These are phyloP conservation scores for Coemansia sp. DNA, from an alignment of 192 early-diverging fungal species.

Conservation along the genomic window DNA sequence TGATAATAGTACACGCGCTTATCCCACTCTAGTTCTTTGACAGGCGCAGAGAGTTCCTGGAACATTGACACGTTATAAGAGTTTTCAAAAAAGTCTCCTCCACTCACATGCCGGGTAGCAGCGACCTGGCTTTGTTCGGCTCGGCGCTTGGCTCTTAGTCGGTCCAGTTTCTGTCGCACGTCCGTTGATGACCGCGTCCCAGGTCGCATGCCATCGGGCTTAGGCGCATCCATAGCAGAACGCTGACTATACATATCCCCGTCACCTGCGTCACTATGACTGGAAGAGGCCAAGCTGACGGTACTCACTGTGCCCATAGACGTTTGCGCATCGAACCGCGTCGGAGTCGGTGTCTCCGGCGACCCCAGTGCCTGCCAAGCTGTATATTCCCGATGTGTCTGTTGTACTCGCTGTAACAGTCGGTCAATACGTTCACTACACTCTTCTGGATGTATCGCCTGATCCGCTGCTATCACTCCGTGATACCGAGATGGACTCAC, in stretches of 20 bases:
- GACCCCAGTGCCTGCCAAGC: conserved; percentile 20
- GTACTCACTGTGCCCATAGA: conserved; percentile 31
- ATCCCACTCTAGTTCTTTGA: conserved; percentile 51
- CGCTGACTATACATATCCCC: background rate
- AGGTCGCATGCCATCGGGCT: background rate
- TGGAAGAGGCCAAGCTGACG: conserved; percentile 13
- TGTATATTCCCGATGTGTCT: conserved; percentile 19
- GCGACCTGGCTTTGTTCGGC: background rate
- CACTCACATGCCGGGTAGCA: background rate
- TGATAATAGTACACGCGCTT: conserved; percentile 54
- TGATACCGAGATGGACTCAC: background rate
- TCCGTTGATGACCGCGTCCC: background rate
- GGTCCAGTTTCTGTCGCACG: background rate
- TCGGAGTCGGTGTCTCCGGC: conserved; percentile 10
- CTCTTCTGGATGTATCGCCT: conserved; percentile 29
- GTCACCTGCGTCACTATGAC: background rate
- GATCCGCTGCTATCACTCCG: conserved; percentile 7
- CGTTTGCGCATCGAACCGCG: conserved; percentile 22
- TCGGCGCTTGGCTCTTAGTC: background rate
- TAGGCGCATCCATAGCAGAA: background rate
- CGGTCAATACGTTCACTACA: conserved; percentile 36
- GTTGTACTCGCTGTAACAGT: conserved; percentile 36
- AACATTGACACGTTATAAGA: conserved; percentile 31
- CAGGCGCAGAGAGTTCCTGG: conserved; percentile 34
- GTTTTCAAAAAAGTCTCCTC: conserved; percentile 35